Conservation (phyloP, 371 early-diverging fungal species). For the Entomophthora muscae region DNA sequence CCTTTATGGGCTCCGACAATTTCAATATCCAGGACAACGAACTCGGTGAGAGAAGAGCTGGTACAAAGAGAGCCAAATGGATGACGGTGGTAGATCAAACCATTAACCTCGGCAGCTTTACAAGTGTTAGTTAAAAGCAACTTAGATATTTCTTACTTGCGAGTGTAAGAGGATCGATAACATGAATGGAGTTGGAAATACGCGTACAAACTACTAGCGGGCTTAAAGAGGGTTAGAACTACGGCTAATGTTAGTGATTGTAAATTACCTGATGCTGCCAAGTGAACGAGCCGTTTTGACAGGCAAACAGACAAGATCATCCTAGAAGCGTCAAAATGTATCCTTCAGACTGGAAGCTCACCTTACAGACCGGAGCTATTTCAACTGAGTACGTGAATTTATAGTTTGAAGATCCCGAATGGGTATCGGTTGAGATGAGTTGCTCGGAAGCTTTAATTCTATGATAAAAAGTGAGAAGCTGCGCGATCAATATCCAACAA, state of each 20-base stretch:
- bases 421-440: slow-evolving; percentile 93
- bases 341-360: background rate
- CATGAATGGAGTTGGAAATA: slow-evolving; percentile 66
- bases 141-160: slow-evolving; percentile 12
- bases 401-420: slow-evolving; percentile 82
- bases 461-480: no score
- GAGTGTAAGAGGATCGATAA: slow-evolving; percentile 74
- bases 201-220: slow-evolving; percentile 69
- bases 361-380: slow-evolving; percentile 87
- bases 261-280: slow-evolving; percentile 43
- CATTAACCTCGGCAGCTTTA: slow-evolving; percentile 47
- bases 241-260: background rate
- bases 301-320: slow-evolving; percentile 89
- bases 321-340: slow-evolving; percentile 16
- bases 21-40: slow-evolving; percentile 86
- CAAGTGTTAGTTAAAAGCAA: slow-evolving; percentile 1
- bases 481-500: no score
- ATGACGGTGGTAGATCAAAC: slow-evolving; percentile 60
- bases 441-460: slow-evolving; percentile 83
- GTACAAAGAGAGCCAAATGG: slow-evolving; percentile 62
- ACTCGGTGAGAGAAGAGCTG: slow-evolving; percentile 62
- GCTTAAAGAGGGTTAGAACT: slow-evolving; percentile 10
- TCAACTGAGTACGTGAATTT: slow-evolving; percentile 95
- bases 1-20: slow-evolving; percentile 54
- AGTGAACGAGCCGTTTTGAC: slow-evolving; percentile 62